phyloP scores from a whole-genome alignment of 176 grass and related monocot genomes.

The Hsuehochloa calcarea region DNA sequence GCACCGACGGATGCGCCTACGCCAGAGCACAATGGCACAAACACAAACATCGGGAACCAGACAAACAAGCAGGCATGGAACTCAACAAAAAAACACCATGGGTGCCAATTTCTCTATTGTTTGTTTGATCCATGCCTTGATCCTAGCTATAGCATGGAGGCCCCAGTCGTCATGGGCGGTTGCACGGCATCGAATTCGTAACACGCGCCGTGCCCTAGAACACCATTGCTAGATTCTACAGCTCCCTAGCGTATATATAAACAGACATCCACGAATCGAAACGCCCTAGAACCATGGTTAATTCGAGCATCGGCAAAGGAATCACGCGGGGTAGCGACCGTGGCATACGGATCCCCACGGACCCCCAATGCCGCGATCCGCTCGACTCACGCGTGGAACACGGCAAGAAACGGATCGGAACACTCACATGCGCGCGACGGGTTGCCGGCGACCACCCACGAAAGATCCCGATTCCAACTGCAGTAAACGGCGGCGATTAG shows the following conservation, averaged over 20 bases:
- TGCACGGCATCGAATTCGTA: not conserved
- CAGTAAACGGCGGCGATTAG: not conserved
- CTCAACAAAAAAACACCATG: not conserved
- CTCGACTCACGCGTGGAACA: not conserved
- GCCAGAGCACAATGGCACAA: not conserved
- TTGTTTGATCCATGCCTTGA: not conserved
- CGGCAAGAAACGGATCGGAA: not conserved
- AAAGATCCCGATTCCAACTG: slow-evolving; percentile 5
- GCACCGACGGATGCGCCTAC: not conserved
- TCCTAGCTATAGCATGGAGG: not conserved
- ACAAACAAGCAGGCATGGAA: not conserved
- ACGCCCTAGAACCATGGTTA: not conserved
- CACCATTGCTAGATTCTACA: not conserved
- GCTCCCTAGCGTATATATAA: not conserved
- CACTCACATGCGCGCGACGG: slow-evolving; percentile 37
- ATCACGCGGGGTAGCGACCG: not conserved
- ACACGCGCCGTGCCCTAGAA: not conserved
- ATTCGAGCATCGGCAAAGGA: not conserved
- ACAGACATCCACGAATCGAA: not conserved
- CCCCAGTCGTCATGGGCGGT: not conserved
- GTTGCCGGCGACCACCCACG: not conserved
- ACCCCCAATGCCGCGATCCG: not conserved
- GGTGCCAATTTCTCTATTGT: not conserved
- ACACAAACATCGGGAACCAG: not conserved
- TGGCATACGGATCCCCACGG: not conserved